phyloP scores from a whole-genome alignment of 2,329 filamentous ascomycete species.

The Didymella pomorum region DNA sequence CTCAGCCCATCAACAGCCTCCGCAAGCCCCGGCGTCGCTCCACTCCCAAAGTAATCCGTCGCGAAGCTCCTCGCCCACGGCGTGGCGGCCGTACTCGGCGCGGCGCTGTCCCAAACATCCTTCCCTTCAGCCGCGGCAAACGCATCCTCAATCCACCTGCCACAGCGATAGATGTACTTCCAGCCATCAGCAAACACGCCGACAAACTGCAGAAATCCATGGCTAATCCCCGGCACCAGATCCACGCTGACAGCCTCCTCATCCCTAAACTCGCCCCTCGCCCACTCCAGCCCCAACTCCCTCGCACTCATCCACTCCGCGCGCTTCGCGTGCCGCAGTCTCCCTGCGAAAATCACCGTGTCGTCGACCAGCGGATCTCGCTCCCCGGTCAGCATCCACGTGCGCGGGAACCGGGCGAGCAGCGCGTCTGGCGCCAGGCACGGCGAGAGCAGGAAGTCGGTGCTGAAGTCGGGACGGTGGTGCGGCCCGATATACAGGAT shows the following conservation, averaged over 20 bases:
- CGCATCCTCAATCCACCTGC: conserved; percentile 81
- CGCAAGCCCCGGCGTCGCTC: conserved; percentile 75
- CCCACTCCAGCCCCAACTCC: conserved; percentile 64
- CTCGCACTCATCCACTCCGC: conserved; percentile 63
- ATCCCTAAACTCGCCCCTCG: conserved; percentile 68
- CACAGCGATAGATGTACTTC: conserved; percentile 82
- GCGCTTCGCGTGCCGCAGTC: conserved; percentile 79
- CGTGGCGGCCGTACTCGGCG: conserved; percentile 18
- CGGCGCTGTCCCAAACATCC: neutral
- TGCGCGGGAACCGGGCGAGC: conserved; percentile 88
- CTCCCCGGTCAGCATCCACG: conserved; percentile 92
- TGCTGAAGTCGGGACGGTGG: conserved; percentile 89
- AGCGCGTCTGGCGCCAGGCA: conserved; percentile 86
- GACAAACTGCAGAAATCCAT: conserved; percentile 94
- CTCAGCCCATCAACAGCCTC: conserved; percentile 69
- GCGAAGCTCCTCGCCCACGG: conserved; percentile 64
- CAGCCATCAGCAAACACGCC: conserved; percentile 87
- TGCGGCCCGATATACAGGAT: conserved; percentile 96
- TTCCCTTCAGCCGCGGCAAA: conserved; percentile 61
- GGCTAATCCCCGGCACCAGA: conserved; percentile 86
- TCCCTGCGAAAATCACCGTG: conserved; percentile 92
- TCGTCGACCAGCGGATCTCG: conserved; percentile 95
- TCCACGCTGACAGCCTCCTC: conserved; percentile 81
- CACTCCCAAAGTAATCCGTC: conserved; percentile 78
- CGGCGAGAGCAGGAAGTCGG: conserved; percentile 89